These are phyloP conservation scores for Eimeria praecox DNA, from an alignment of 169 alveolate genomes.

Conservation along the genomic window DNA sequence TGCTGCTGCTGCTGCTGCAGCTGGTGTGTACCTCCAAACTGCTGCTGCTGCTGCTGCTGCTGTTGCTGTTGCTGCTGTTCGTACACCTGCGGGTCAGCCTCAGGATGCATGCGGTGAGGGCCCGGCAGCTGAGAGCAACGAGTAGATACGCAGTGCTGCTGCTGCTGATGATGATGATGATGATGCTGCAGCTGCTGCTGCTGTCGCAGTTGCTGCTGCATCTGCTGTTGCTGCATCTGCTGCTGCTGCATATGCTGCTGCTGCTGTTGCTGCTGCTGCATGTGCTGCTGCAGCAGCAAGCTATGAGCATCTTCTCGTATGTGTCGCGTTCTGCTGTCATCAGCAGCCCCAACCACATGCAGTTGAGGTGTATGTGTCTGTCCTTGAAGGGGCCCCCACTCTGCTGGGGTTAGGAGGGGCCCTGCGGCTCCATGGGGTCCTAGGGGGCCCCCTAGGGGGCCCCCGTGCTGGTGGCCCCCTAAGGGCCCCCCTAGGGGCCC, in stretches of 20 bases:
- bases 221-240: neutral
- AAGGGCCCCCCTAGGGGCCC: conserved; percentile 9
- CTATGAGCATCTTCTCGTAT: neutral
- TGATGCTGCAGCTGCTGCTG: conserved; percentile 34
- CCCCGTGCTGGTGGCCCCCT: neutral
- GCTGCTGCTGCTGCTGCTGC: conserved; percentile 42
- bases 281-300: conserved; percentile 22
- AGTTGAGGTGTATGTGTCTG: neutral
- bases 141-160: too few species aligned
- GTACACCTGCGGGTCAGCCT: neutral
- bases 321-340: neutral
- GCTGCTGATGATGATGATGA: neutral
- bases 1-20: conserved; percentile 5
- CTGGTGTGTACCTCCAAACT: neutral
- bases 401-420: neutral
- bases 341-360: neutral
- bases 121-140: neutral
- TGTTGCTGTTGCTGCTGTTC: neutral
- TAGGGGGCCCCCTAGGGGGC: conserved; percentile 9
- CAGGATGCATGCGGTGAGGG: neutral
- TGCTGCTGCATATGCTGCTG: neutral
- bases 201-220: conserved; percentile 25
- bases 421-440: neutral
- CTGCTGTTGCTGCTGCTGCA: conserved; percentile 52
- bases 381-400: conserved; percentile 5